phyloP scores from a whole-genome alignment of 768 basidiomycete genomes.

The Mycena vulgaris region DNA sequence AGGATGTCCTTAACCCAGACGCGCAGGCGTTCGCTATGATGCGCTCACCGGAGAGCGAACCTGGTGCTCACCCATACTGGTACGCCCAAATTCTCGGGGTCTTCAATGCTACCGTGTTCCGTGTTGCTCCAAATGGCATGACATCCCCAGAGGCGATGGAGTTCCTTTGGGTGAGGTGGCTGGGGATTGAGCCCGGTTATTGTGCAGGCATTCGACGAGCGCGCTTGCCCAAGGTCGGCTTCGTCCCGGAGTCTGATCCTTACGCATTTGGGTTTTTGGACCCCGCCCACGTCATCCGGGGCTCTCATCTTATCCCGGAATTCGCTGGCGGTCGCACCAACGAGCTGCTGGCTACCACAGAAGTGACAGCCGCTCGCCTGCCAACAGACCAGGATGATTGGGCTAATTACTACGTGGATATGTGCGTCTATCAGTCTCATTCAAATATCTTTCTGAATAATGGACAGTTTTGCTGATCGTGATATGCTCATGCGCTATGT shows the following conservation, averaged over 20 bases:
- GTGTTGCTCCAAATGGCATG: conserved; percentile 17
- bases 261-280: conserved; percentile 58
- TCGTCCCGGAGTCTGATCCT: conserved; percentile 38
- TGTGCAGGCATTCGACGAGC: conserved; percentile 35
- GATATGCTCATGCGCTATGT: no score
- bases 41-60: conserved; percentile 23
- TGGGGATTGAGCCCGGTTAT: conserved; percentile 31
- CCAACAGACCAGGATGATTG: conserved; percentile 46
- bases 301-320: conserved; percentile 53
- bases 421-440: conserved; percentile 40
- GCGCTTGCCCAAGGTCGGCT: conserved; percentile 48
- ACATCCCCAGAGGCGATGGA: conserved; percentile 20
- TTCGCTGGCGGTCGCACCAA: conserved; percentile 42
- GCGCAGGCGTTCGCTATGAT: conserved; percentile 45
- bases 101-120: conserved; percentile 39
- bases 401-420: conserved; percentile 48
- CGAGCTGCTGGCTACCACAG: conserved; percentile 17
- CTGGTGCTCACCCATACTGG: conserved; percentile 39
- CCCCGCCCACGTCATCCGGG: conserved; percentile 51
- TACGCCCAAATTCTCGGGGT: conserved; percentile 46
- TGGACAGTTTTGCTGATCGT: conserved; percentile 15
- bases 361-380: conserved; percentile 32
- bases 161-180: conserved; percentile 49
- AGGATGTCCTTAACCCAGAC: conserved; percentile 50
- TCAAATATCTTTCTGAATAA: no score